phyloP scores from a whole-genome alignment of 768 basidiomycete species.

The Trametes coccinea region DNA sequence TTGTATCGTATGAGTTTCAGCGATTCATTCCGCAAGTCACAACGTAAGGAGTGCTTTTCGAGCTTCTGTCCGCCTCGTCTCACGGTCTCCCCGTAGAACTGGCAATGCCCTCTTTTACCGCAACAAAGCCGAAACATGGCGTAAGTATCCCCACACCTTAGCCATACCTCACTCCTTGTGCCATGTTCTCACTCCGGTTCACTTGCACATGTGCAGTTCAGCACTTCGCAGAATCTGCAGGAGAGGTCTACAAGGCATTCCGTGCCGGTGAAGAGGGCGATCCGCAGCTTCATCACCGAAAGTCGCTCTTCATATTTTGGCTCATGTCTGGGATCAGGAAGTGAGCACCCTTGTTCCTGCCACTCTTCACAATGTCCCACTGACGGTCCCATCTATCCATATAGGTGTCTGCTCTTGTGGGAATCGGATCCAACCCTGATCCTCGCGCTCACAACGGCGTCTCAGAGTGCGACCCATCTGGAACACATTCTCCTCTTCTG shows the following conservation, averaged over 20 bases:
- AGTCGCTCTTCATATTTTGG: conserved; percentile 19
- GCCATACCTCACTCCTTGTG: background rate
- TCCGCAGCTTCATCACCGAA: conserved; percentile 12
- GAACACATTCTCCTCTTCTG: conserved; percentile 17
- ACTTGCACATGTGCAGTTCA: background rate
- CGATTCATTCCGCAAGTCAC: conserved; percentile 20
- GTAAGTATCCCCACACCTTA: background rate
- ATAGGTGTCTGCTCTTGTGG: conserved; percentile 15
- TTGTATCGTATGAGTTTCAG: conserved; percentile 18
- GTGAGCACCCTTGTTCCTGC: background rate
- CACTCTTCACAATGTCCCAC: background rate
- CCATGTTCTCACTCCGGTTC: background rate
- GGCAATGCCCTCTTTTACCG: conserved; percentile 17
- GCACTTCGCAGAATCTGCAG: background rate
- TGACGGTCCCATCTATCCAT: background rate
- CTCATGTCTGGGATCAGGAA: conserved; percentile 13
- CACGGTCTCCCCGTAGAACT: background rate
- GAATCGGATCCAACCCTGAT: conserved; percentile 2
- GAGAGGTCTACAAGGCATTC: background rate
- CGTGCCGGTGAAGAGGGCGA: background rate
- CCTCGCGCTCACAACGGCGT: background rate
- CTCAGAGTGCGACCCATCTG: background rate
- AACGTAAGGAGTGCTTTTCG: conserved; percentile 3
- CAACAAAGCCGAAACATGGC: conserved; percentile 18
- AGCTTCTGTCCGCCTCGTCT: background rate